Percentiles rank a stretch among this genome's conserved stretches.
Conservation (phyloP, 305 asterid genomes). For the Fraxinus latifolia region DNA sequence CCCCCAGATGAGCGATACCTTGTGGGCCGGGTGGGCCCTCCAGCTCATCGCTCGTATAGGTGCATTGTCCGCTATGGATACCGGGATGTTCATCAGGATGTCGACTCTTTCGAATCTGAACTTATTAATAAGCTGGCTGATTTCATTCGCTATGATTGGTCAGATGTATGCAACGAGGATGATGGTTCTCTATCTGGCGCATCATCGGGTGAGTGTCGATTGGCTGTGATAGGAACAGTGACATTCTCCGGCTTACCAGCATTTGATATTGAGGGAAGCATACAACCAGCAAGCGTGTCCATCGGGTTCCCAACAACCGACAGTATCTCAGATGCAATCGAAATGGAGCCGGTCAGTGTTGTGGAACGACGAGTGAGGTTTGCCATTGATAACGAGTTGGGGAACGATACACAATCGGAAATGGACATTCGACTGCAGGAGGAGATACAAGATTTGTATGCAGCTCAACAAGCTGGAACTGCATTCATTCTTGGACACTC, state of each 20-base stretch:
- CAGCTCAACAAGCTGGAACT: slow-evolving; percentile 75
- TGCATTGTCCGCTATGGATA: slow-evolving; percentile 95
- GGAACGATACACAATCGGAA: slow-evolving; percentile 27
- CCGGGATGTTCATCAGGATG: slow-evolving; percentile 91
- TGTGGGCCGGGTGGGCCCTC: slow-evolving; percentile 89
- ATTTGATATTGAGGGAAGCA: slow-evolving; percentile 55
- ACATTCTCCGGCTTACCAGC: slow-evolving; percentile 37
- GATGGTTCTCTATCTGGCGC: slow-evolving; percentile 40
- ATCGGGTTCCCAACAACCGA: slow-evolving; percentile 49
- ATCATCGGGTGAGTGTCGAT: slow-evolving; percentile 57
- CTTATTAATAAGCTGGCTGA: slow-evolving; percentile 59
- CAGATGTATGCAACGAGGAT: slow-evolving; percentile 35
- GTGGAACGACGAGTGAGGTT: slow-evolving; percentile 54
- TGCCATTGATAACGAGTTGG: slow-evolving; percentile 41
- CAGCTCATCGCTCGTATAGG: slow-evolving; percentile 74
- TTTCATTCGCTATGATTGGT: slow-evolving; percentile 77
- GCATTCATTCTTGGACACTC: slow-evolving; percentile 90
- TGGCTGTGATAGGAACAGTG: slow-evolving; percentile 72
- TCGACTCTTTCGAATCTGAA: slow-evolving; percentile 78
- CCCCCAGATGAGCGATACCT: slow-evolving; percentile 84
- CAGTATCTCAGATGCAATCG: slow-evolving; percentile 44
- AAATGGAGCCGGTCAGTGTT: slow-evolving; percentile 37
- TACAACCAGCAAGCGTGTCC: slow-evolving; percentile 68
- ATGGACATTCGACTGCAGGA: slow-evolving; percentile 45
- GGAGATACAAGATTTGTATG: slow-evolving; percentile 64